These are phyloP conservation scores for Vinca major DNA, from an alignment of 305 asterid genomes.

Conservation along the genomic window DNA sequence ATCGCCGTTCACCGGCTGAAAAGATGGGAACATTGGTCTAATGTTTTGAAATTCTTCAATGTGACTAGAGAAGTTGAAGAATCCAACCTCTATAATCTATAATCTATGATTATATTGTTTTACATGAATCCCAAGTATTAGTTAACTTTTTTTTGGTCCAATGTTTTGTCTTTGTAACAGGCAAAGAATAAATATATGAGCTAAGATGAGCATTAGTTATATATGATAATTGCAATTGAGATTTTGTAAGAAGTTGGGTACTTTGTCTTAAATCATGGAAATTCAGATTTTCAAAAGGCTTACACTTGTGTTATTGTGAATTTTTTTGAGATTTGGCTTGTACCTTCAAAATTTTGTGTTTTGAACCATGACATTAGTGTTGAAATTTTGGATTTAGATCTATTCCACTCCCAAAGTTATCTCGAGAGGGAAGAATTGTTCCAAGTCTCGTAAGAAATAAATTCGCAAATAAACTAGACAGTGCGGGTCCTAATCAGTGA, in stretches of 20 bases:
- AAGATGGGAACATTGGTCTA: constrained; percentile 66
- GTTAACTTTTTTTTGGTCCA: neutral
- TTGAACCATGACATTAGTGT: neutral
- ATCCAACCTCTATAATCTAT: constrained; percentile 30
- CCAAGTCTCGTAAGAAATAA: too few species aligned
- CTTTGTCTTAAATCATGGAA: neutral
- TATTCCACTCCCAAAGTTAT: too few species aligned
- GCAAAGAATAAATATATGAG: neutral
- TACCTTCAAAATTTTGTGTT: neutral
- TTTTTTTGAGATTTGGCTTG: neutral
- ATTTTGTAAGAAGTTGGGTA: neutral
- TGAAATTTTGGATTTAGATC: too few species aligned
- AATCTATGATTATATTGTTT: constrained; percentile 10
- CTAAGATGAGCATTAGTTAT: neutral
- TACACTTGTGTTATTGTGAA: neutral
- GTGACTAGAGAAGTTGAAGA: constrained; percentile 41
- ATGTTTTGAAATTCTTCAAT: constrained; percentile 54
- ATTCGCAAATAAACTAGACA: too few species aligned
- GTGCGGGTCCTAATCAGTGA: too few species aligned
- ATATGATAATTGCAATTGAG: neutral
- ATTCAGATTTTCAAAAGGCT: neutral
- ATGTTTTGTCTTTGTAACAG: neutral
- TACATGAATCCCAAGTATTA: neutral
- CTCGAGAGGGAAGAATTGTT: too few species aligned
- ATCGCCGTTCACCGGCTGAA: constrained; percentile 59